Evolutionary conservation across 495 filamentous ascomycete species (phyloP).

Genomic region (Aspergillus avenaceus): DNA sequence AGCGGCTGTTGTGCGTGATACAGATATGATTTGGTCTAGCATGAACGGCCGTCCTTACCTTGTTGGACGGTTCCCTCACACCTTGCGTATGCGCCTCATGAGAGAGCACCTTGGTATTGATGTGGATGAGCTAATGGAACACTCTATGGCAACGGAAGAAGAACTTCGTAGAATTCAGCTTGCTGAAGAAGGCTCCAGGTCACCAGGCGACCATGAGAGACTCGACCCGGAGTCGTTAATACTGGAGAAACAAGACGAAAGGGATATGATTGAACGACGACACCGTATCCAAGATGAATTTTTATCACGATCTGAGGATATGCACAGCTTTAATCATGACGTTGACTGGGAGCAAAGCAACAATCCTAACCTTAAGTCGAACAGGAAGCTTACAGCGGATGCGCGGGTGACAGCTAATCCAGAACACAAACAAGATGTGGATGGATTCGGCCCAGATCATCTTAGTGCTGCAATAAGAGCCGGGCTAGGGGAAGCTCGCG

Average conservation of each 20-base stretch:
- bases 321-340: conserved; percentile 84
- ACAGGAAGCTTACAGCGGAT: conserved; percentile 59
- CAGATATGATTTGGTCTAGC: conserved; percentile 85
- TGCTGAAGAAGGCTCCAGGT: conserved; percentile 27
- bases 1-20: conserved; percentile 87
- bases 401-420: conserved; percentile 58
- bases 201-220: conserved; percentile 20
- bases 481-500: conserved; percentile 56
- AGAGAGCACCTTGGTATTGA: conserved; percentile 94
- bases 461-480: conserved; percentile 54
- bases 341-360: conserved; percentile 63
- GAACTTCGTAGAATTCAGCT: conserved; percentile 40
- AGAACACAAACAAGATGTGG: conserved; percentile 69
- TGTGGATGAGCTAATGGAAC: conserved; percentile 84
- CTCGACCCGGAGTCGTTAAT: conserved; percentile 32
- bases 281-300: conserved; percentile 59
- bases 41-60: conserved; percentile 88
- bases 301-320: conserved; percentile 53
- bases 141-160: conserved; percentile 56
- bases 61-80: conserved; percentile 90
- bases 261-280: conserved; percentile 52
- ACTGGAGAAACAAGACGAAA: conserved; percentile 44
- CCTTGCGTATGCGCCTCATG: conserved; percentile 90
- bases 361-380: conserved; percentile 58
- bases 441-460: conserved; percentile 69